Evolutionary conservation across 2,329 filamentous ascomycete genomes (phyloP), one percentile per base, ranked within the genome.

Genomic region (Drechmeria coniospora): DNA sequence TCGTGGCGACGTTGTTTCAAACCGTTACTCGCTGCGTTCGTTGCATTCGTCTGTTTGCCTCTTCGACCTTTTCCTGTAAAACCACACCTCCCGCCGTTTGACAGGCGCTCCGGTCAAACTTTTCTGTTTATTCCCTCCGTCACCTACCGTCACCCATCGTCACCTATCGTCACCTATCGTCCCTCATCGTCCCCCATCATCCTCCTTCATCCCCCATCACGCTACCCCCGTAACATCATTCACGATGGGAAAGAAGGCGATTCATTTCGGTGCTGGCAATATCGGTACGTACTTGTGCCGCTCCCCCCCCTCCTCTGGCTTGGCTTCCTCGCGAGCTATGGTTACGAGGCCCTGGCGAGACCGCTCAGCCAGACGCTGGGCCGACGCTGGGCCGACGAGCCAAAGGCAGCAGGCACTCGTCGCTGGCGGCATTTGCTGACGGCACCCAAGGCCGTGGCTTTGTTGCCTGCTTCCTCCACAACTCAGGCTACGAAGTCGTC

Each of bases 401-500:
- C n/a, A n/a, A n/a, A n/a, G n/a, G n/a, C n/a, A n/a, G n/a, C n/a
- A n/a, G n/a, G n/a, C n/a, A n/a, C n/a, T n/a, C n/a, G n/a, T n/a
- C n/a, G n/a, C n/a, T n/a, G n/a, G n/a, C n/a, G n/a, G n/a, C n/a
- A 37, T 34, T 40, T 31, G 41, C 23, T 29, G n/a, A 16, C 9
- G 7, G 6, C n/a, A 14, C 10, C 15, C 6, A 14, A 63, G 60
- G 68, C 54, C 77, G 79, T 53, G 79, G 82, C 54, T 90, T 90
- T 43, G 81, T 90, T 30, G 82, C 79, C 45, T 83, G 83, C 58
- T 90, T 94, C 61, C 72, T 95, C 22, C 82, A 93, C 65, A 79
- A 92, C 56, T 90, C 86, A 9, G 86, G 82, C 50, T 98, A 86
- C 53, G 82, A 94, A 50, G 87, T 98, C 46, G 67, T 95, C 61